Base-by-base conservation (phyloP, 345 rosid genomes). In the Chamaenerion angustifolium region DNA sequence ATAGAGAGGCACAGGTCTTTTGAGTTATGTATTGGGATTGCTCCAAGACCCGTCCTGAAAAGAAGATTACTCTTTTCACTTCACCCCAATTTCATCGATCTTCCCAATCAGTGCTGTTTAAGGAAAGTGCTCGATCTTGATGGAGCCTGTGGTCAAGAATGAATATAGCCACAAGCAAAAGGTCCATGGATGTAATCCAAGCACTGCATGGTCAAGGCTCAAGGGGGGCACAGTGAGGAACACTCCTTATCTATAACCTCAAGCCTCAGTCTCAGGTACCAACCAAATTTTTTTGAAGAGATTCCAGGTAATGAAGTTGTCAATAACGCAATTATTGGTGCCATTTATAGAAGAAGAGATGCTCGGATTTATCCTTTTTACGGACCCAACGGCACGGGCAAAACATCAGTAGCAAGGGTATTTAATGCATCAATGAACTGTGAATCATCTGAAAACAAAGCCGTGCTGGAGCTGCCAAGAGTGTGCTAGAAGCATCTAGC, bases 381-480 rank as follows among this genome's bases (percentile, higher is more conserved):
- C 4, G 75, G 75, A 41, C 68, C 75, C 1, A 59, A 51, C 3
- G 76, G 76, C 47, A 71, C 60, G 10, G 71, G 76, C 11, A 71
- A 71, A 55, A 66, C 63, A 8, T 63, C 66, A 8, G 49, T 56
- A 3, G 68, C 69, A 12, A 56, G 61, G 37, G 50, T 66, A 46
- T 61, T 66, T 1, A 56, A 64, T 49, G 53, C 49, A 62, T 66
- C 68, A 40, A 37, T 71, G 37, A 54, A 59, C 49, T 66, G 75
- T 8, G 58, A 63, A 46, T 59, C 68, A 19, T 11, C 16, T 52
- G n/a, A 48, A 13, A 23, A 19, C 15, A 12, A 59, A 50, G 48
- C 75, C 70, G 11, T 70, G 70, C 40, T 59, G 70, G 61, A 55
- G 42, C 15, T 70, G 70, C 56, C 43, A 61, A 52, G 70, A 60